Base-by-base conservation (phyloP, 163 green algal genomes). In the Volvox carteri region DNA sequence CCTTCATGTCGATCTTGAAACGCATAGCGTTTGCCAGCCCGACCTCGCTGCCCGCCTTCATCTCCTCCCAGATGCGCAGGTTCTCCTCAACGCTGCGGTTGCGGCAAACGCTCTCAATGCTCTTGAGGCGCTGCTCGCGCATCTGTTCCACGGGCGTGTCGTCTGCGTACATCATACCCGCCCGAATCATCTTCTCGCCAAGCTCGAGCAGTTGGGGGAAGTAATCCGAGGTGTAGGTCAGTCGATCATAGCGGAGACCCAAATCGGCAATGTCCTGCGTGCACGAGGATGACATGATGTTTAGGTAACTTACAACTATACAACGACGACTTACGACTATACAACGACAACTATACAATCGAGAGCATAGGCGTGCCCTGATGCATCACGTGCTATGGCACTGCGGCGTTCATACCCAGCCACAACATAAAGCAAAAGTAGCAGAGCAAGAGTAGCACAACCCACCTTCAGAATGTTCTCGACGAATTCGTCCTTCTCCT, bases 401-500 rank as follows among this genome's bases (percentile, higher is more conserved):
- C n/a, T n/a, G n/a, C n/a, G n/a, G n/a, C n/a, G n/a, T n/a, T n/a
- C n/a, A n/a, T n/a, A n/a, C n/a, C n/a, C n/a, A n/a, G n/a, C n/a
- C n/a, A n/a, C n/a, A n/a, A n/a, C n/a, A n/a, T n/a, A n/a, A n/a
- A n/a, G n/a, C n/a, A n/a, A n/a, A n/a, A n/a, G n/a, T n/a, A n/a
- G n/a, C n/a, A n/a, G n/a, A n/a, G n/a, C n/a, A n/a, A n/a, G n/a
- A n/a, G n/a, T n/a, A n/a, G n/a, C n/a, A n/a, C n/a, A n/a, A n/a
- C 98, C 0, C 21, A 73, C 76, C n/a, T 94, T 93, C 48, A 99
- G 92, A 90, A 99, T 99, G 91, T 97, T 98, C 58, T 99, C 95
- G 14, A 98, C 97, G 85, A 97, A 99, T 95, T 99, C 98, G 65
- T 99, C 95, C 92, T 99, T 99, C 94, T 99, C 98, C 94, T 99